phyloP scores from a whole-genome alignment of 768 basidiomycete genomes.

The Boletellus sp. region DNA sequence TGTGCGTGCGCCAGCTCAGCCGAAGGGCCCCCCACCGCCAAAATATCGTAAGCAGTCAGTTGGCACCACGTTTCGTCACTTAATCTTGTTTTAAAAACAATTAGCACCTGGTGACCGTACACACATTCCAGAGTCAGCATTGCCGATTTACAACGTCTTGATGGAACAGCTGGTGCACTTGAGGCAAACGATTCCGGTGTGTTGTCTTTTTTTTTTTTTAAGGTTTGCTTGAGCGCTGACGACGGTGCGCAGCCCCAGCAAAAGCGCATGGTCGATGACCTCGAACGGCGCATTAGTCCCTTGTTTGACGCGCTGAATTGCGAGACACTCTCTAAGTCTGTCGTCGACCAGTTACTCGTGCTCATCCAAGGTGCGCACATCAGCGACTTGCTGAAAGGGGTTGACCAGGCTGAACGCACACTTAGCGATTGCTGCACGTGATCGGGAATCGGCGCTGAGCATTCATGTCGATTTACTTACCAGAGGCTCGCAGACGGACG shows the following conservation, averaged over 20 bases:
- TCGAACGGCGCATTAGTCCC: slow-evolving; percentile 80
- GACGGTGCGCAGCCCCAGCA: slow-evolving; percentile 59
- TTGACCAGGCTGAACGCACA: neutral
- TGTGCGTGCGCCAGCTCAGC: slow-evolving; percentile 31
- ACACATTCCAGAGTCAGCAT: slow-evolving; percentile 77
- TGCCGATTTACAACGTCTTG: slow-evolving; percentile 66
- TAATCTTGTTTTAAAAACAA: neutral
- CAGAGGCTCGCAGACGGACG: slow-evolving; percentile 71
- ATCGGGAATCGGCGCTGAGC: slow-evolving; percentile 72
- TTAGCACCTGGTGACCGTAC: slow-evolving; percentile 85
- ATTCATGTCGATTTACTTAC: slow-evolving; percentile 88
- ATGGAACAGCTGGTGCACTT: slow-evolving; percentile 58
- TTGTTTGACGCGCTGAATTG: slow-evolving; percentile 93
- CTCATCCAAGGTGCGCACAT: slow-evolving; percentile 63
- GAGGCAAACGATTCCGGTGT: slow-evolving; percentile 73
- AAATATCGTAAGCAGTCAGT: slow-evolving; percentile 54
- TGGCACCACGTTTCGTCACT: neutral
- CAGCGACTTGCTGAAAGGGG: neutral
- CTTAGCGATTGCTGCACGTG: slow-evolving; percentile 75
- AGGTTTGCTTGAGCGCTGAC: neutral
- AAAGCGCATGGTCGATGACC: slow-evolving; percentile 80
- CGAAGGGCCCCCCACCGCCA: slow-evolving; percentile 41
- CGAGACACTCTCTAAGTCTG: slow-evolving; percentile 67
- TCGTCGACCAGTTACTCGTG: slow-evolving; percentile 68
- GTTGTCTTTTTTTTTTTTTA: slow-evolving; percentile 26